Evolutionary conservation across 2,329 filamentous ascomycete genomes (phyloP), one percentile per base, ranked within the genome.

Genomic region (Cordyceps cicadae): DNA sequence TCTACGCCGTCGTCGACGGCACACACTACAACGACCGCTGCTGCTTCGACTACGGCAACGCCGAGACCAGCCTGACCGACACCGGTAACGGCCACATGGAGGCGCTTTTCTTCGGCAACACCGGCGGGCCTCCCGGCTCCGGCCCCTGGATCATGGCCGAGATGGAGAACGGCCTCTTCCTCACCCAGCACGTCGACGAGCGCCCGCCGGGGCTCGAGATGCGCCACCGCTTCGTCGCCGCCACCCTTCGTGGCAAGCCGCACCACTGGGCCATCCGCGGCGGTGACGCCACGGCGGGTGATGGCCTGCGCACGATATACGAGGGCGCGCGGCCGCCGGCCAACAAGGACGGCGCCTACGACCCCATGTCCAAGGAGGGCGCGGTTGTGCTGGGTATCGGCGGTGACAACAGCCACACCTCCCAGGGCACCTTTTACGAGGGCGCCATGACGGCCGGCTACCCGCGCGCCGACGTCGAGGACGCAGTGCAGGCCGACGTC

Each of bases 101-200:
- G 68, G 82, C 85, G 60, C 83, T 88, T 62, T 88, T 87, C 76
- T 87, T 78, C 65, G 85, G 86, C 1, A 72, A 75, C 68, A 79
- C 67, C 69, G 83, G 82, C 81, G 85, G 85, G 19, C 71, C 70
- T 8, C 85, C 85, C 9, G 60, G 80, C 4, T 77, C 65, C 48
- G 85, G 86, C 0, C 85, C 85, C 0, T 88, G 85, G 86, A 69
- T 88, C 66, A 87, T 88, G 85, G 85, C 84, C 0, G 86, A 88
- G 70, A 77, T 88, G 0, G 86, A 88, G 69, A 87, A 88, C 64
- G 82, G 82, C 4, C 73, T 88, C 4, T 88, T 87, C 74, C 85
- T 84, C 0, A 85, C 84, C 17, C 14, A 57, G 1, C 11, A 69
- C 62, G 37, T 76, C 2, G 67, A 67, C 2, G 70, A 79, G 62